Evolutionary conservation across 805 yeast genomes (phyloP), one percentile per base, ranked within the genome.

Genomic region (Metschnikowia aberdeeniae): DNA sequence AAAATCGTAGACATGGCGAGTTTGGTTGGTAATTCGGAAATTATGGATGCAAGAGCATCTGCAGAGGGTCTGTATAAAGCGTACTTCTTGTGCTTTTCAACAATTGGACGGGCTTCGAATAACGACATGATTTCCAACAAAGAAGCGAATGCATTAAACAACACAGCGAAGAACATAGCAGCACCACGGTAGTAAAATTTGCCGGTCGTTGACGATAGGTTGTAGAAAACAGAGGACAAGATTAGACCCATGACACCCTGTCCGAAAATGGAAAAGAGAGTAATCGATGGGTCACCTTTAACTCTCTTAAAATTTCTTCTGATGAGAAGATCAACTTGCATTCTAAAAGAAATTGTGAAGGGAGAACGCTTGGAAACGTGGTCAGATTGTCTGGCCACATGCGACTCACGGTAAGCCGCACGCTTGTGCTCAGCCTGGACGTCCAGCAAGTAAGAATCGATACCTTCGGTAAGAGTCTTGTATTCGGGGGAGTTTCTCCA

Each of bases 1-100:
- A 66, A 64, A 12, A 57, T 46, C 13, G 59, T 45, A 4, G 70
- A 61, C 62, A 60, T 61, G 19, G 54, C 45, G 5, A 69, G 49
- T 62, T 84, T 84, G 44, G 79, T 70, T 3, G 92, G 90, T 47
- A 86, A 61, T 41, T 80, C 83, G 3, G 86, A 74, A 4, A 83
- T 47, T 37, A 81, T 68, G 5, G 80, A 68, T 0, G 88, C 82
- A 4, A 86, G 53, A 1, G 88, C 85, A 57, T 85, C 92, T 3
- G 87, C 81, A 11, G 88, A 75, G 3, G 90, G 89, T 47, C 81
- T 80, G 60, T 84, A 87, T 46, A 86, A 73, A 0, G 88, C 81
- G 54, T 82, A 86, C 40, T 76, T 74, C 56, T 82, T 81, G 59
- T 86, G 95, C 57, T 86, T 86, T 54, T 76, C 77, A 24, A 84